Conservation (phyloP, 371 early-diverging fungal genomes). For the Mortierella sp. region DNA sequence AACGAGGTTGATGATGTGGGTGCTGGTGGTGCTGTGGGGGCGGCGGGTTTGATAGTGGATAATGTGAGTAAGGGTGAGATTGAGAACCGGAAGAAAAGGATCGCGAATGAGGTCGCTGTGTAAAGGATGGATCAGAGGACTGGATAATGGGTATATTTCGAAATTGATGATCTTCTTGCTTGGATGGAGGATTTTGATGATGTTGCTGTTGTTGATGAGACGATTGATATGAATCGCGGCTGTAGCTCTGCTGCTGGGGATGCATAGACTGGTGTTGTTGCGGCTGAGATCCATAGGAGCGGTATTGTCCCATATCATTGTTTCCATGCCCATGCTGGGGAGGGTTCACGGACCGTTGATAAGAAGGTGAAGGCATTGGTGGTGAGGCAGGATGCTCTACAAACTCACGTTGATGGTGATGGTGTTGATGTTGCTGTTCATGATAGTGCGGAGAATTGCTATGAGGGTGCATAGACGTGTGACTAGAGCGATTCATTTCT, state of each 20-base stretch:
- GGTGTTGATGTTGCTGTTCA: constrained; percentile 22
- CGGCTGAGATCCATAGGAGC: not conserved
- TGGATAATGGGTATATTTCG: constrained; percentile 1
- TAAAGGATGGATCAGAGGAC: constrained; percentile 22
- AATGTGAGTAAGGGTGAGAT: constrained; percentile 11
- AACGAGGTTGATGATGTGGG: constrained; percentile 35
- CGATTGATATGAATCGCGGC: constrained; percentile 5
- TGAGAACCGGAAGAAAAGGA: constrained; percentile 8
- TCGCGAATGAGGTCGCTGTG: constrained; percentile 6
- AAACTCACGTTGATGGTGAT: constrained; percentile 14
- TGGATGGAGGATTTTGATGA: not conserved
- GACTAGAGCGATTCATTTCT: constrained; percentile 19
- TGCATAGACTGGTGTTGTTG: constrained; percentile 12
- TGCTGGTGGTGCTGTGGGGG: constrained; percentile 16
- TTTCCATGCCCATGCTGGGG: not conserved
- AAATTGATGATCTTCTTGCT: constrained; percentile 6
- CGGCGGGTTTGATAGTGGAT: not conserved
- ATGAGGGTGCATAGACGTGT: constrained; percentile 11
- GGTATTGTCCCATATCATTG: not conserved
- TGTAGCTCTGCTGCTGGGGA: constrained; percentile 4
- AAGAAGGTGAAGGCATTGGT: not conserved
- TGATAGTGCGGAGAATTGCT: constrained; percentile 14
- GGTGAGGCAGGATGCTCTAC: constrained; percentile 10
- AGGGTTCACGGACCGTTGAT: constrained; percentile 10
- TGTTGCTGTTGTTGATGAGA: constrained; percentile 9